Evolutionary conservation across 2,329 filamentous ascomycete genomes (phyloP).

Genomic region (Nigrospora sphaerica): DNA sequence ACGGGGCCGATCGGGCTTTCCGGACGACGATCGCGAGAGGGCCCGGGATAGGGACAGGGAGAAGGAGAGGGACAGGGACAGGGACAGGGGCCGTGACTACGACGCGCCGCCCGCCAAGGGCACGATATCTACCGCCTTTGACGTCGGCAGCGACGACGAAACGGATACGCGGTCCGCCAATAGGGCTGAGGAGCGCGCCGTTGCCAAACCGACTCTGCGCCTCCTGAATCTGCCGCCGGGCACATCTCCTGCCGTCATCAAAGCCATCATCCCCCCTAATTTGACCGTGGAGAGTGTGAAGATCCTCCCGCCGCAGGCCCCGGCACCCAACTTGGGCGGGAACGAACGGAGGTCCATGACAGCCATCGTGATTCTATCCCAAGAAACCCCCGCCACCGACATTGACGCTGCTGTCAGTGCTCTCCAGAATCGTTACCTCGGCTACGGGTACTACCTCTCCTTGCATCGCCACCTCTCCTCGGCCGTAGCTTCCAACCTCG

Average conservation of each 20-base stretch:
- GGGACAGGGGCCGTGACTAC: constrained; percentile 1
- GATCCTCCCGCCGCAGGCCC: constrained; percentile 50
- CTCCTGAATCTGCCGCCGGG: constrained; percentile 54
- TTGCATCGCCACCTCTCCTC: constrained; percentile 81
- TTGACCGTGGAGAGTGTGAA: constrained; percentile 67
- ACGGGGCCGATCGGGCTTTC: constrained; percentile 28
- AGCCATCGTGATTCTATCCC: constrained; percentile 74
- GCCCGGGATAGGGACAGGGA: neutral
- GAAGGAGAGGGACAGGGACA: neutral
- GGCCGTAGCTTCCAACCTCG: constrained; percentile 44
- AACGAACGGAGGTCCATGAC: constrained; percentile 65
- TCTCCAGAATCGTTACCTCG: constrained; percentile 77
- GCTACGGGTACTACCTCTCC: constrained; percentile 74
- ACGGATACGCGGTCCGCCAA: constrained; percentile 35
- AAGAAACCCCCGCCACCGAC: constrained; percentile 74
- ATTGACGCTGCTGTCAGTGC: constrained; percentile 74
- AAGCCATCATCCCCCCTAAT: constrained; percentile 49
- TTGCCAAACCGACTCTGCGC: constrained; percentile 55
- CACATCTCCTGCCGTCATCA: constrained; percentile 52
- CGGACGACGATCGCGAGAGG: constrained; percentile 26
- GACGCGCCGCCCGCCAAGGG: constrained; percentile 36
- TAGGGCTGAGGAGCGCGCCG: constrained; percentile 49
- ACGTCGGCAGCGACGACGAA: constrained; percentile 55
- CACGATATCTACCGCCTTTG: constrained; percentile 60
- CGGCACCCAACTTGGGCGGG: constrained; percentile 24